phyloP scores from a whole-genome alignment of 202 grass and related monocot species.

The Cymbopogon flexuosus region DNA sequence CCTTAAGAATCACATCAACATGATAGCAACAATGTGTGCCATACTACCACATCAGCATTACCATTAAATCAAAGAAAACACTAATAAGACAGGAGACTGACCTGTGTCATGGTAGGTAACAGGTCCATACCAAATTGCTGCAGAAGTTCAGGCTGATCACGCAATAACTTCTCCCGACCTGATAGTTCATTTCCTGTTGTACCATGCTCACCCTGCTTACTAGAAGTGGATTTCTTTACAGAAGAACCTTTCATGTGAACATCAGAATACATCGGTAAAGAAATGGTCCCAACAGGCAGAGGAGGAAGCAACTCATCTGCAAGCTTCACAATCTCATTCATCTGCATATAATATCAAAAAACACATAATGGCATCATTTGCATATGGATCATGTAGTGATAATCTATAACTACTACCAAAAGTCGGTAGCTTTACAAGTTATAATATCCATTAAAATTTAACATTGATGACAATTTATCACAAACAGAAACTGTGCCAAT shows the following conservation, averaged over 20 bases:
- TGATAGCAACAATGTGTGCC: slow-evolving; percentile 6
- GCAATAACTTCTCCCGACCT: slow-evolving; percentile 63
- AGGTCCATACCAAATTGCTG: slow-evolving; percentile 84
- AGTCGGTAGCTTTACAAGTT: neutral
- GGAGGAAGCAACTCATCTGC: slow-evolving; percentile 75
- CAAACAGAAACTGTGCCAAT: neutral
- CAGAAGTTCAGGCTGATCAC: slow-evolving; percentile 78
- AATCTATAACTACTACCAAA: neutral
- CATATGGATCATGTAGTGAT: neutral
- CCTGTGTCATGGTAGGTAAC: slow-evolving; percentile 77
- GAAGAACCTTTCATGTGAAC: slow-evolving; percentile 46
- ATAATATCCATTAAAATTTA: neutral
- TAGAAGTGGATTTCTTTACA: slow-evolving; percentile 51
- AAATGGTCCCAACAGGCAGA: slow-evolving; percentile 69
- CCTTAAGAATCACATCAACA: neutral
- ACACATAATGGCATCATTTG: slow-evolving; percentile 4
- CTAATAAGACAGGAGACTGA: slow-evolving; percentile 15
- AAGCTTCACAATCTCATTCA: slow-evolving; percentile 85
- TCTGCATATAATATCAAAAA: slow-evolving; percentile 40
- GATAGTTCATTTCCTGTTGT: slow-evolving; percentile 43
- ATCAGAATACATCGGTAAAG: slow-evolving; percentile 50
- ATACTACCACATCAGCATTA: neutral
- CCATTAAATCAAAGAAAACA: slow-evolving; percentile 15
- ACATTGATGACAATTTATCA: neutral
- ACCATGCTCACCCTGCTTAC: slow-evolving; percentile 46